Percentiles rank a stretch among this genome's conserved stretches.
These are phyloP conservation scores for Macroventuria anomochaeta DNA, from an alignment of 2,329 filamentous ascomycete species.

Conservation along the genomic window DNA sequence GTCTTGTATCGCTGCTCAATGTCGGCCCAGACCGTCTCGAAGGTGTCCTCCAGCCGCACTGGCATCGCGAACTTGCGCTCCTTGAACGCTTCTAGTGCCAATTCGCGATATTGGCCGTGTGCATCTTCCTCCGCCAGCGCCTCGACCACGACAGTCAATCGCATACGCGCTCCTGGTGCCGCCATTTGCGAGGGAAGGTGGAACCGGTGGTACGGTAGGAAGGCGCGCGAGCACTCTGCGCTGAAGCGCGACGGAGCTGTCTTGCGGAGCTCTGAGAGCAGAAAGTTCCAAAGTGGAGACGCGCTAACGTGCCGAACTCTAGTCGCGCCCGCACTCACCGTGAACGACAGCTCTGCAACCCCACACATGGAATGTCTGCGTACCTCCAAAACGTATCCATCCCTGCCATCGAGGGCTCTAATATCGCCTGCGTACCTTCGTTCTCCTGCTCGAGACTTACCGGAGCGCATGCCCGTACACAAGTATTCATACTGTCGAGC, in stretches of 20 bases:
- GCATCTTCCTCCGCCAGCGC: conserved; percentile 34
- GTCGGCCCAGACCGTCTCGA: conserved; percentile 39
- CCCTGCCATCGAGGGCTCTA: too few relatives aligned
- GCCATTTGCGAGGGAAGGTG: conserved; percentile 11
- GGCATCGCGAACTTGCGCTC: conserved; percentile 46
- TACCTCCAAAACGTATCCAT: too few relatives aligned
- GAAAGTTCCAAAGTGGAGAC: conserved; percentile 12
- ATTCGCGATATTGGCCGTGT: conserved; percentile 23
- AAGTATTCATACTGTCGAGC: neutral
- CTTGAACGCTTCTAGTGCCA: conserved; percentile 36
- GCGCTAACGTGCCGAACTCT: neutral
- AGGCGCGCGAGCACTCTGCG: neutral
- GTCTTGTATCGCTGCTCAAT: conserved; percentile 44
- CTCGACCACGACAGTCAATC: conserved; percentile 40
- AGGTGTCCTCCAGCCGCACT: conserved; percentile 35
- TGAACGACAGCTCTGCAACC: neutral
- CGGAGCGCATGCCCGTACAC: neutral
- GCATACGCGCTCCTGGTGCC: conserved; percentile 29
- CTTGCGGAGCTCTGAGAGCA: neutral
- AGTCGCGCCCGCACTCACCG: neutral
- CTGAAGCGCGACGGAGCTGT: conserved; percentile 2
- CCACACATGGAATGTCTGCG: neutral
- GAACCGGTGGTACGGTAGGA: neutral
- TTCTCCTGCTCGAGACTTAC: too few relatives aligned
- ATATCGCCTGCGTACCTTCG: too few relatives aligned